Evolutionary conservation across 1,284 basidiomycete genomes (phyloP).

Genomic region (Kalmanozyma brasiliensis): DNA sequence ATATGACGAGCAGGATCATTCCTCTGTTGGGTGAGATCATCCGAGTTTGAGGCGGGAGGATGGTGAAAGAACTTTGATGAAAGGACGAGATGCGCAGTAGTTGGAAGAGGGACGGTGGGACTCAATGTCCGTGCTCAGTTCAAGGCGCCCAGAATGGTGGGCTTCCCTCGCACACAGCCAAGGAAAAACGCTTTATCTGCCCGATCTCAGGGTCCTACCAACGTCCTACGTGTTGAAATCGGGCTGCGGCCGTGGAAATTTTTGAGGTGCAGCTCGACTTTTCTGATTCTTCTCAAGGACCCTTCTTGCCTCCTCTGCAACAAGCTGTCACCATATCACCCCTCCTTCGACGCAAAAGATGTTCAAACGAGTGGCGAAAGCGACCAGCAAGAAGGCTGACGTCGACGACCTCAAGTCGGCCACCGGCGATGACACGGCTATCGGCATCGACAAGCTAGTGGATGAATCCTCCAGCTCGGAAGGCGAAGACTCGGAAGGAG

Average conservation of each 20-base stretch:
- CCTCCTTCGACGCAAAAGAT: conserved; percentile 6
- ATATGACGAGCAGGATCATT: neutral
- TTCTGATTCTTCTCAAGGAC: conserved; percentile 17
- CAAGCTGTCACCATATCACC: neutral
- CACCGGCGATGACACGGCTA: conserved; percentile 41
- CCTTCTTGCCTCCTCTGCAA: neutral
- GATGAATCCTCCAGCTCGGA: conserved; percentile 45
- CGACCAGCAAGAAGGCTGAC: conserved; percentile 27
- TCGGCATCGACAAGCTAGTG: conserved; percentile 45
- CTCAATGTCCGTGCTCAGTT: too few species aligned
- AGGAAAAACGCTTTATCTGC: conserved; percentile 19
- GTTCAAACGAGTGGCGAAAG: conserved; percentile 48
- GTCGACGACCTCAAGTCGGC: conserved; percentile 30
- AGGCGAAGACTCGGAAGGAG: conserved; percentile 26
- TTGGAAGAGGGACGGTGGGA: too few species aligned
- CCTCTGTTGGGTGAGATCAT: neutral
- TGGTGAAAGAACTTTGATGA: neutral
- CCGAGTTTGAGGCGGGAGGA: neutral
- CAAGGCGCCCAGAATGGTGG: neutral
- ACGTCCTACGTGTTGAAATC: neutral
- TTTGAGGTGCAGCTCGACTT: conserved; percentile 20
- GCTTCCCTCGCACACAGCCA: too few species aligned
- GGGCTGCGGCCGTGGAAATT: conserved; percentile 14
- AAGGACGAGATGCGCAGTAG: neutral
- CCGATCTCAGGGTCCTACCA: conserved; percentile 2